Conservation (phyloP, 129 eudicot species). For the Scalesia atractyloides region DNA sequence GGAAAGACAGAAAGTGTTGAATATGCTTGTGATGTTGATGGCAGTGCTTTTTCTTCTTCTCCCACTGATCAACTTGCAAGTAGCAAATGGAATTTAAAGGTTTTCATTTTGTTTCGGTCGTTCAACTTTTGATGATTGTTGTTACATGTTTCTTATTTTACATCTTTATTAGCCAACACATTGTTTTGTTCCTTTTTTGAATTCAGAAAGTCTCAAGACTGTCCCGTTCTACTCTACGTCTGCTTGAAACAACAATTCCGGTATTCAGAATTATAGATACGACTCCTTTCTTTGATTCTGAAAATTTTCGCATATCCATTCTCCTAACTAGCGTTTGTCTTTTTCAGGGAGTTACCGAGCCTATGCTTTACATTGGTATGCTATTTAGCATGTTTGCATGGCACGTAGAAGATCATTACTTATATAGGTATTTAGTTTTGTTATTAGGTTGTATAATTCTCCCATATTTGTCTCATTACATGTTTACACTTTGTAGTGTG, state of each 20-base stretch:
- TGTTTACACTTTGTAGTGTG: slow-evolving; percentile 55
- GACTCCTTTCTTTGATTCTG: not conserved
- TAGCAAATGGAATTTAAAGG: slow-evolving; percentile 99
- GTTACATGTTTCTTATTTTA: no score
- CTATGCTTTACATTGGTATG: slow-evolving; percentile 99
- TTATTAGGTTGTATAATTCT: slow-evolving; percentile 3
- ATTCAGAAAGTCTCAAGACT: slow-evolving; percentile 87
- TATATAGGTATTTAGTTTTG: slow-evolving; percentile 66
- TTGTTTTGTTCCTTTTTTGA: no score
- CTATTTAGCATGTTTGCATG: slow-evolving; percentile 99
- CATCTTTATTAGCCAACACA: no score
- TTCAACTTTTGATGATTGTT: not conserved
- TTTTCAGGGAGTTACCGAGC: slow-evolving; percentile 94
- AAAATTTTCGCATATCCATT: not conserved
- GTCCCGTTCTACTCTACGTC: slow-evolving; percentile 75
- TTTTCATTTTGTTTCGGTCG: slow-evolving; percentile 31
- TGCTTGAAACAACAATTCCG: slow-evolving; percentile 86
- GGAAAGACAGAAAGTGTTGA: slow-evolving; percentile 95
- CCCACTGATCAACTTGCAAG: slow-evolving; percentile 84
- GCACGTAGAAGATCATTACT: slow-evolving; percentile 99
- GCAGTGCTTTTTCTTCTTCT: slow-evolving; percentile 99
- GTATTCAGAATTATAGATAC: slow-evolving; percentile 38
- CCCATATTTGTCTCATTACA: not conserved
- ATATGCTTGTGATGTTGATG: slow-evolving; percentile 99
- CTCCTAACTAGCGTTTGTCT: slow-evolving; percentile 25